Percentiles rank a stretch among this genome's conserved stretches.
Conservation (phyloP, 208 protist species). For the Leishmania tarentolae region DNA sequence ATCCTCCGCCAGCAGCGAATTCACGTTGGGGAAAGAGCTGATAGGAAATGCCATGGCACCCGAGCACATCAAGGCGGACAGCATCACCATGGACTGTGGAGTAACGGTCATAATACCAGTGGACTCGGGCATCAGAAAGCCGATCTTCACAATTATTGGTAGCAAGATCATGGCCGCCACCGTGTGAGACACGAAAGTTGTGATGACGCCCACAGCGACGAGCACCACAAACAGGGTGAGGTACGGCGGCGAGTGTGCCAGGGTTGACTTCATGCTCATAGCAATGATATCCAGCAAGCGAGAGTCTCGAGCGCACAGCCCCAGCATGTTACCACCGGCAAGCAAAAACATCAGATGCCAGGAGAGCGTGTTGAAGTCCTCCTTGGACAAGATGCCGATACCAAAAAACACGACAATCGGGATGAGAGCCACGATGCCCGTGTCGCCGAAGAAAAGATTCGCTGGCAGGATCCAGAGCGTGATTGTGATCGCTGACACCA, state of each 20-base stretch:
- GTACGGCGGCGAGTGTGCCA: slow-evolving; percentile 66
- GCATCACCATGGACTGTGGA: slow-evolving; percentile 79
- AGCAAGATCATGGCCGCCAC: slow-evolving; percentile 93
- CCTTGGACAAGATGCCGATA: slow-evolving; percentile 89
- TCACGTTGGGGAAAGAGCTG: slow-evolving; percentile 95
- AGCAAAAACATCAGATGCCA: slow-evolving; percentile 95
- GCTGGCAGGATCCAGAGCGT: slow-evolving; percentile 85
- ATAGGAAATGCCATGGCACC: slow-evolving; percentile 94
- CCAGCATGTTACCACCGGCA: slow-evolving; percentile 93
- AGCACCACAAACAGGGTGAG: slow-evolving; percentile 69
- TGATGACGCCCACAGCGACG: slow-evolving; percentile 71
- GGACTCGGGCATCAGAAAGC: slow-evolving; percentile 69
- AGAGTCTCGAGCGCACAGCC: slow-evolving; percentile 85
- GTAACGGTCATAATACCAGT: slow-evolving; percentile 61
- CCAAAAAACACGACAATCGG: slow-evolving; percentile 94
- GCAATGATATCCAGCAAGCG: slow-evolving; percentile 88
- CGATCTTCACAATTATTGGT: slow-evolving; percentile 92
- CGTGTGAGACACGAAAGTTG: slow-evolving; percentile 94
- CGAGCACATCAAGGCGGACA: slow-evolving; percentile 89
- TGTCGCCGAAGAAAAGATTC: slow-evolving; percentile 89
- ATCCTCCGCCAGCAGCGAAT: slow-evolving; percentile 90
- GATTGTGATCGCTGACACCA: slow-evolving; percentile 78
- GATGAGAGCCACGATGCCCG: slow-evolving; percentile 92
- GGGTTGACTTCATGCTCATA: slow-evolving; percentile 55
- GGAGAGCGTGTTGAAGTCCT: slow-evolving; percentile 92